Base-by-base conservation (phyloP, 2,329 filamentous ascomycete species). In the Geoglossum cookeanum region DNA sequence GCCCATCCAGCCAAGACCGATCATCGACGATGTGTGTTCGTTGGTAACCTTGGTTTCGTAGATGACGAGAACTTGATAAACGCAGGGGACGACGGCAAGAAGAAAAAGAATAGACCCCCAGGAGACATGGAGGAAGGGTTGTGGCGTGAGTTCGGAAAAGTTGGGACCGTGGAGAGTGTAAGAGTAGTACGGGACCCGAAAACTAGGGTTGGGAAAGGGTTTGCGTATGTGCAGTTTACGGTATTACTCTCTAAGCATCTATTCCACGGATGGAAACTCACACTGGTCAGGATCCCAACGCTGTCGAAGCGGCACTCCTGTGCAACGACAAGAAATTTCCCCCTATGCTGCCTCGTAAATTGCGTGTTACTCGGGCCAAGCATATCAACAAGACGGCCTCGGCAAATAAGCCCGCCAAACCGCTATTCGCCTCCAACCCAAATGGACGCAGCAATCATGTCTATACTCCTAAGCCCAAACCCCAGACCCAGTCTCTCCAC, bases 171-270 rank as follows among this genome's bases (percentile, higher is more conserved):
- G 11, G 91, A 98, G 71, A 94, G 84, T 66, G 94, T 98, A 39
- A 85, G 92, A 37, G 89, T 98, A 22, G 80, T 96, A 55, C 82
- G 92, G 57, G 92, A 98, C 66, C 76, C 86, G 61, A 84, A 85
- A 63, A 98, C 94, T 6, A 81, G 94, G 55, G 87, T 98, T 33
- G 89, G 92, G 65, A 98, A 98, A 68, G 92, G 92, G 3, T 88
- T 98, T 66, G 94, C 94, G 60, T 98, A 98, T 65, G 91, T 98
- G 15, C 92, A 98, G 67, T 98, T 98, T 71, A 80, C 84, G 65
- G 80, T 82, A 64, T 72, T 74, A n/a, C 22, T 37, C 42, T 15
- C 3, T 17, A 22, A 6, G 17, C 63, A 44, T 52, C 47, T 15
- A 32, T 8, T 17, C 55, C 35, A 29, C 57, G 54, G 44, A 55